Conservation (phyloP, 768 basidiomycete genomes). For the Russula brevipes region DNA sequence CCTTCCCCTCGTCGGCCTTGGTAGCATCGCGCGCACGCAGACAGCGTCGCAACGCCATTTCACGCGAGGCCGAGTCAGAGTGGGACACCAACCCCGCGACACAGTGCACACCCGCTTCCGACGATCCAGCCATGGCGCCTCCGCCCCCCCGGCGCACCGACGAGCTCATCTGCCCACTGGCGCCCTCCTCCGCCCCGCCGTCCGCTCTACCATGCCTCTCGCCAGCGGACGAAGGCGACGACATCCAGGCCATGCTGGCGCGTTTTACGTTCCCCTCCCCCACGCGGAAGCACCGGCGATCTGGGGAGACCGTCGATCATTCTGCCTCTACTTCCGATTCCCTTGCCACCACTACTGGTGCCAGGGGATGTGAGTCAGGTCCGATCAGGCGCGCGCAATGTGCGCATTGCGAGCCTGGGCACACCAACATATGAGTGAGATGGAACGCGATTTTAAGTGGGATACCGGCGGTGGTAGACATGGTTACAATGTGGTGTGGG, state of each 20-base stretch:
- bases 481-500: neutral
- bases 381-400: neutral
- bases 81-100: neutral
- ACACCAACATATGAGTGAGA: neutral
- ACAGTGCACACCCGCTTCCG: too few species aligned
- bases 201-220: neutral
- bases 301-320: constrained; percentile 4
- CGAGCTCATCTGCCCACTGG: constrained; percentile 17
- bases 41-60: constrained; percentile 16
- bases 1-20: neutral
- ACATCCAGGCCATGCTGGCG: constrained; percentile 9
- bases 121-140: neutral
- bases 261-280: constrained; percentile 13
- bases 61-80: constrained; percentile 1
- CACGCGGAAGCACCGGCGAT: constrained; percentile 8
- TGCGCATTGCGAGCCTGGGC: constrained; percentile 9
- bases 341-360: neutral
- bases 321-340: neutral
- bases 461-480: neutral
- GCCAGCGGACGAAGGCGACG: neutral
- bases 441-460: too few species aligned
- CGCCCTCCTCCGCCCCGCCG: neutral
- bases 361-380: neutral
- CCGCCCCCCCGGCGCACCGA: neutral
- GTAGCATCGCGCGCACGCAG: constrained; percentile 5